Base-by-base conservation (phyloP, 257 asterid species). In the Pogostemon cablin region DNA sequence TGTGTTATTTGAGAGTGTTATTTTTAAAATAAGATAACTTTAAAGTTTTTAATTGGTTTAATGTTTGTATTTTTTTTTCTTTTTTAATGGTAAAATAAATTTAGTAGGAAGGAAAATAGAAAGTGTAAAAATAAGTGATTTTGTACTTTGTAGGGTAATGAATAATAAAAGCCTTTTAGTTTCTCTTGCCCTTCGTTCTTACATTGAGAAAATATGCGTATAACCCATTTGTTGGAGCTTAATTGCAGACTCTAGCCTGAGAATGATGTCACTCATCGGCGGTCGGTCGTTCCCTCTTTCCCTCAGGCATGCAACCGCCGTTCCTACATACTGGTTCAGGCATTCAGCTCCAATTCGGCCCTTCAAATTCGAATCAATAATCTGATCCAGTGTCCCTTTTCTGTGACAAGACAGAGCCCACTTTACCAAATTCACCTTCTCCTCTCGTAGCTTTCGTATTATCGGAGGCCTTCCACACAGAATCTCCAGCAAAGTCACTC, bases 191-290 rank as follows among this genome's bases (percentile, higher is more conserved):
- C 17, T 79, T 82, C 0, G 81, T 20, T 20, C 25, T 20, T 20
- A 20, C 25, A 20, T 20, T 20, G 25, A 20, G 25, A 20, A 20
- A 20, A 20, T 20, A 20, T 20, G 25, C 25, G 25, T 20, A 20
- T 20, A 20, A 20, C 25, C 83, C 3, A 55, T 77, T 52, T 81
- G 84, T 52, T 90, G 92, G 72, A 83, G 81, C 72, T 81, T 79
- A 67, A 86, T 49, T 2, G 89, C 88, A 17, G 77, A 86, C 78
- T 90, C 91, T 11, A 90, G 82, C 55, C 83, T 76, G 88, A 90
- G 63, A 34, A 90, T 81, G 2, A 87, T 78, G 57, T 90, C 92
- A 25, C 65, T 76, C 95, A 86, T 90, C 0, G 84, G 4, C 0
- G 88, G 89, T 70, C 92, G 67, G 1, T 87, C 79, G 0, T 10